phyloP scores from a whole-genome alignment of 331 rosid species.

The Pyracantha coccinea region DNA sequence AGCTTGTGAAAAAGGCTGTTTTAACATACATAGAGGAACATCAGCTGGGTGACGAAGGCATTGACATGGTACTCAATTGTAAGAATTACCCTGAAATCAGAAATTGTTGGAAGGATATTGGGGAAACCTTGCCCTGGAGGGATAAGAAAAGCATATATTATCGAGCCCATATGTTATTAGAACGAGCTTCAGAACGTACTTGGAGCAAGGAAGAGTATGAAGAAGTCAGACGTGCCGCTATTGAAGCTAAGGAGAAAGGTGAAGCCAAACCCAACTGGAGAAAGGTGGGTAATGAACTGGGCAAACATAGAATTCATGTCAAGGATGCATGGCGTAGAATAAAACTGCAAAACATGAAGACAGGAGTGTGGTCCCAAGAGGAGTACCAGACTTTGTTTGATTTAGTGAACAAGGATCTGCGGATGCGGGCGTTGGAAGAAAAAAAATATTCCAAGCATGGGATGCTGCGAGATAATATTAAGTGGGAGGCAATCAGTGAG shows the following conservation, averaged over 20 bases:
- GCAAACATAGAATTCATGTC: conserved; percentile 54
- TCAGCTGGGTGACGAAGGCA: conserved; percentile 55
- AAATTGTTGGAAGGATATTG: conserved; percentile 70
- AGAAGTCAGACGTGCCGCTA: background rate
- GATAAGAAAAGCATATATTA: conserved; percentile 18
- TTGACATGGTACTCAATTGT: conserved; percentile 46
- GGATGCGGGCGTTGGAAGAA: conserved; percentile 34
- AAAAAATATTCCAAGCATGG: conserved; percentile 43
- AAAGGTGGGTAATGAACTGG: conserved; percentile 39
- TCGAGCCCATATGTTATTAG: conserved; percentile 59
- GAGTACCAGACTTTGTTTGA: conserved; percentile 66
- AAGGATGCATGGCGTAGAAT: conserved; percentile 64
- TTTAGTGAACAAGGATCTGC: conserved; percentile 64
- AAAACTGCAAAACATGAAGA: conserved; percentile 20
- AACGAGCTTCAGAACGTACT: conserved; percentile 27
- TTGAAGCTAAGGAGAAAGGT: background rate
- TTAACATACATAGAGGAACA: conserved; percentile 36
- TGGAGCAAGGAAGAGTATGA: conserved; percentile 60
- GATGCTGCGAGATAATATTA: conserved; percentile 70
- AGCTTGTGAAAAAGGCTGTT: conserved; percentile 43
- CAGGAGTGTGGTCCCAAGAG: conserved; percentile 56
- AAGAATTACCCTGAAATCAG: conserved; percentile 12
- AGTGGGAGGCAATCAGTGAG: conserved; percentile 63
- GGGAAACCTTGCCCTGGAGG: conserved; percentile 45
- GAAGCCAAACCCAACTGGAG: conserved; percentile 31